Evolutionary conservation across 345 rosid genomes (phyloP).

Genomic region (Trapa bicornis): DNA sequence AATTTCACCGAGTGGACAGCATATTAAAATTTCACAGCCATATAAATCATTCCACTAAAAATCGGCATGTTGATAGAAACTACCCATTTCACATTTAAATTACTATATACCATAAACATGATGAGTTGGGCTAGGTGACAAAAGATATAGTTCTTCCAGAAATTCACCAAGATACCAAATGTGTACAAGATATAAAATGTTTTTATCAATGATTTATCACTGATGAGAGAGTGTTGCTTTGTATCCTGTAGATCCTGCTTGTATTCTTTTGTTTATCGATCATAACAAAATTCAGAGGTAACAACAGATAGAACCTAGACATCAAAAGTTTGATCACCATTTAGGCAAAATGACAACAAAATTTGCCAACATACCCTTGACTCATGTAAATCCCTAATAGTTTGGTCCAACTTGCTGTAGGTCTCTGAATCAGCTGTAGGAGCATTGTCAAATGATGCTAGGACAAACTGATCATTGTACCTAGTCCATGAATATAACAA

Average conservation of each 20-base stretch:
- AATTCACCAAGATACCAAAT: not conserved
- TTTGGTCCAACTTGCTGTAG: constrained; percentile 54
- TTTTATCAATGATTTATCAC: not conserved
- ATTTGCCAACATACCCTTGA: constrained; percentile 48
- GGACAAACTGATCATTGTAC: constrained; percentile 63
- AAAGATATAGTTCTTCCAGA: not conserved
- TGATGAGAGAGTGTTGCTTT: not conserved
- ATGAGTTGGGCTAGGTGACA: not conserved
- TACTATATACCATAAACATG: not conserved
- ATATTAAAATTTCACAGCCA: not conserved
- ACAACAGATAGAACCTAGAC: not conserved
- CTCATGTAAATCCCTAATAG: constrained; percentile 70
- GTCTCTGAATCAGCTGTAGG: constrained; percentile 81
- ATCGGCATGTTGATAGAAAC: not conserved
- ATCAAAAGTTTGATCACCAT: not conserved
- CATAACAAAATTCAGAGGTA: not conserved
- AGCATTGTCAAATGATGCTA: constrained; percentile 68
- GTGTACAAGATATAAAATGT: not conserved
- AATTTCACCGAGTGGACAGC: not conserved
- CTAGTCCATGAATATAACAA: constrained; percentile 24
- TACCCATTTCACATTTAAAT: not conserved
- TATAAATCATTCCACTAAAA: not conserved
- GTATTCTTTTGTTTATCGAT: not conserved
- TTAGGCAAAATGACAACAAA: not conserved
- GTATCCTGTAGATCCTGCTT: not conserved